These are phyloP conservation scores for Colletotrichum sp. DNA, from an alignment of 2,329 filamentous ascomycete species.

Conservation along the genomic window DNA sequence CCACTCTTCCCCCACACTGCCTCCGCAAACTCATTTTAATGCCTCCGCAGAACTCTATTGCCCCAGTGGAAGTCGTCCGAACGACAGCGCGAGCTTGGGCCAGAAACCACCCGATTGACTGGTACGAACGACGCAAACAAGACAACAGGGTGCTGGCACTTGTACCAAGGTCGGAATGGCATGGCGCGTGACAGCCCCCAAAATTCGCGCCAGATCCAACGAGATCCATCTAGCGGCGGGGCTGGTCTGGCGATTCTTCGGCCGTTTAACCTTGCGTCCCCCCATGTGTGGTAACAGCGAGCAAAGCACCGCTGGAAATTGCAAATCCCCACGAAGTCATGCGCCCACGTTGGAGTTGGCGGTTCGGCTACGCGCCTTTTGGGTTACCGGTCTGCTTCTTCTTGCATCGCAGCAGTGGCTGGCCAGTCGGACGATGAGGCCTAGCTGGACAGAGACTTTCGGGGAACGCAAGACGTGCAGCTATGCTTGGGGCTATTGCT, in stretches of 20 bases:
- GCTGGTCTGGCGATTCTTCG: slow-evolving; percentile 9
- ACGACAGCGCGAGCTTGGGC: neutral
- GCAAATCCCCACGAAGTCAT: slow-evolving; percentile 13
- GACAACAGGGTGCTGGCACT: neutral
- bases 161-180: neutral
- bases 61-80: slow-evolving; percentile 6
- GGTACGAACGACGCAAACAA: neutral
- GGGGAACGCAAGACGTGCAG: neutral
- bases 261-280: slow-evolving; percentile 9
- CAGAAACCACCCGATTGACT: neutral
- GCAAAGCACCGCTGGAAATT: slow-evolving; percentile 16
- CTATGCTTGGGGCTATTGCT: neutral
- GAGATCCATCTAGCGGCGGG: neutral
- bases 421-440: neutral
- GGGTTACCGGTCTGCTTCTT: neutral
- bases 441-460: neutral
- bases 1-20: slow-evolving; percentile 2
- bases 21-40: slow-evolving; percentile 13
- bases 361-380: neutral
- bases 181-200: neutral
- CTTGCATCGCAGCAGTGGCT: neutral
- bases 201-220: neutral
- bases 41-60: slow-evolving; percentile 5
- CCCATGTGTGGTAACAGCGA: slow-evolving; percentile 13
- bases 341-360: neutral